These are phyloP conservation scores for Cajanus cajan DNA, from an alignment of 306 rosid species.

Conservation along the genomic window DNA sequence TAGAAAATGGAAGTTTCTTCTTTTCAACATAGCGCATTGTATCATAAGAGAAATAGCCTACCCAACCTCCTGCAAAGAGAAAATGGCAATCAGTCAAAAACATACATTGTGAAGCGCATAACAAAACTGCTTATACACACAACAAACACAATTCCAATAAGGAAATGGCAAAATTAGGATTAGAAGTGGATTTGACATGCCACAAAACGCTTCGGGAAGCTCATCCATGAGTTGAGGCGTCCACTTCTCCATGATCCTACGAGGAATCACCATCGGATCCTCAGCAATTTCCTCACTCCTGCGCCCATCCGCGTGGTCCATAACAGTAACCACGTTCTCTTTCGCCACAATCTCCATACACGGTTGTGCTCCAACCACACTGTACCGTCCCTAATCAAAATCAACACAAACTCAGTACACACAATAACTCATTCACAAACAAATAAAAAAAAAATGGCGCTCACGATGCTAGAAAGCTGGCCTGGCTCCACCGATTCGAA, in stretches of 20 bases:
- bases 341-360: slow-evolving; percentile 89
- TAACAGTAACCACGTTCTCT: slow-evolving; percentile 82
- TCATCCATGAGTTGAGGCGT: slow-evolving; percentile 78
- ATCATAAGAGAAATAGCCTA: slow-evolving; percentile 95
- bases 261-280: slow-evolving; percentile 85
- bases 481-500: slow-evolving; percentile 94
- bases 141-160: not conserved
- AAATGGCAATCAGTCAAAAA: slow-evolving; percentile 19
- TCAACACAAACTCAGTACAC: slow-evolving; percentile 5
- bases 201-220: slow-evolving; percentile 97
- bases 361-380: slow-evolving; percentile 92
- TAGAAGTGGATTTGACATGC: slow-evolving; percentile 37
- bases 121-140: not conserved
- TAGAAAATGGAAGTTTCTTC: slow-evolving; percentile 84
- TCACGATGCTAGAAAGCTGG: slow-evolving; percentile 63
- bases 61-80: slow-evolving; percentile 82
- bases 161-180: not conserved
- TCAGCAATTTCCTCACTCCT: slow-evolving; percentile 69
- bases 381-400: slow-evolving; percentile 72
- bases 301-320: slow-evolving; percentile 72
- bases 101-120: not conserved
- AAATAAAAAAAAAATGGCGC: slow-evolving; percentile 16
- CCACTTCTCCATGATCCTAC: slow-evolving; percentile 78
- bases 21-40: slow-evolving; percentile 93
- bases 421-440: not conserved